Evolutionary conservation across 2,329 filamentous ascomycete genomes (phyloP).

Genomic region (Verticillium klebahnii): DNA sequence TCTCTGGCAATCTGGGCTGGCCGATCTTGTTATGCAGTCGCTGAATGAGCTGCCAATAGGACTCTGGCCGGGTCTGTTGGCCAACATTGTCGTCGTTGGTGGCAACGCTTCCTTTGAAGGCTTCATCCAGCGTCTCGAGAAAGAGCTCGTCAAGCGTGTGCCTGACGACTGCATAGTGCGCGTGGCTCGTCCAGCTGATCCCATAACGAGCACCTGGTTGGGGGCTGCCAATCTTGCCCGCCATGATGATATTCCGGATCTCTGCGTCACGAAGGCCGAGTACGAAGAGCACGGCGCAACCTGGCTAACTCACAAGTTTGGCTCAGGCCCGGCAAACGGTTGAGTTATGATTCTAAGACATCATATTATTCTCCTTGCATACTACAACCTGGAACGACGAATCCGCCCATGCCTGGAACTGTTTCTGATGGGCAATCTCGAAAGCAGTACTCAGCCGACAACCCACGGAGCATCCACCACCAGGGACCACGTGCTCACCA

Average conservation of each 20-base stretch:
- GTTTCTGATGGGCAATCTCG: too few relatives aligned
- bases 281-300: conserved; percentile 80
- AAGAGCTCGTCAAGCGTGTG: conserved; percentile 66
- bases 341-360: background rate
- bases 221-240: conserved; percentile 76
- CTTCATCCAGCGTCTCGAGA: conserved; percentile 74
- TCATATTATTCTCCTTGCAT: background rate
- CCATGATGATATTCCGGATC: conserved; percentile 60
- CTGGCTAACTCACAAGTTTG: conserved; percentile 72
- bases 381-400: background rate
- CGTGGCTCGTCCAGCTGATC: conserved; percentile 65
- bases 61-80: conserved; percentile 75
- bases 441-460: too few relatives aligned
- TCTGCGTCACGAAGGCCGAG: conserved; percentile 80
- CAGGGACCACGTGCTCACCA: too few relatives aligned
- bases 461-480: too few relatives aligned
- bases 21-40: conserved; percentile 77
- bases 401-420: background rate
- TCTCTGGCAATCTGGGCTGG: conserved; percentile 75
- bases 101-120: conserved; percentile 78
- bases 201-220: conserved; percentile 77
- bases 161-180: conserved; percentile 75
- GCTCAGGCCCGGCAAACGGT: conserved; percentile 24
- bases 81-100: conserved; percentile 85
- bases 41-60: conserved; percentile 72